Percentiles rank a stretch among this genome's conserved stretches.
phyloP scores from a whole-genome alignment of 2,329 filamentous ascomycete species.

The Calonectria hawksworthii region DNA sequence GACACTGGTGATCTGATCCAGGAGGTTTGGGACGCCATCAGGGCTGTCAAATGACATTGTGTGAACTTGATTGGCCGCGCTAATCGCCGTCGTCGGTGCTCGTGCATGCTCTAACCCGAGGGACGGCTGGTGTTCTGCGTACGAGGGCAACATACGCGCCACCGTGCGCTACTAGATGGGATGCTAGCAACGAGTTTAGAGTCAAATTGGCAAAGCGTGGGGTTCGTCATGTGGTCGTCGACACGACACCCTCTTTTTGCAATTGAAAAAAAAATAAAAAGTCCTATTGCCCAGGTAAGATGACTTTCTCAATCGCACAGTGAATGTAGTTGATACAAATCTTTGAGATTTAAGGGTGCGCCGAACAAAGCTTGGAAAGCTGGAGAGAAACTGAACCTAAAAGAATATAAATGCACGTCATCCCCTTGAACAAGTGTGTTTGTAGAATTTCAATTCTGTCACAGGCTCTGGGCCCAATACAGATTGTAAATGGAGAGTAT shows the following conservation, averaged over 20 bases:
- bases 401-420: no score
- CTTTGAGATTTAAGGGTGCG: neutral
- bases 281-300: neutral
- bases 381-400: no score
- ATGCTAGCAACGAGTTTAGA: neutral
- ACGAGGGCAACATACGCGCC: neutral
- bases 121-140: neutral
- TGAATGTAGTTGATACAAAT: neutral
- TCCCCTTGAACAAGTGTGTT: no score
- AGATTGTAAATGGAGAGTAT: no score
- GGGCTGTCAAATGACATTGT: neutral
- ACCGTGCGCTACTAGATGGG: neutral
- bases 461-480: no score
- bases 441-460: no score
- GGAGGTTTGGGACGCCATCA: neutral
- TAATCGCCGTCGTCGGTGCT: no score
- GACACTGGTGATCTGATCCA: neutral
- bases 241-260: neutral
- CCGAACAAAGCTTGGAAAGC: no score
- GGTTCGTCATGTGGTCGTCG: neutral
- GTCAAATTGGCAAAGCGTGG: neutral
- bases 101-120: neutral
- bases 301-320: neutral
- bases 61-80: neutral
- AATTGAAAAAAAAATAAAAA: neutral